Evolutionary conservation across 148 eudicot genomes (phyloP), one percentile per base, ranked within the genome.

Genomic region (Gaultheria prostrata): DNA sequence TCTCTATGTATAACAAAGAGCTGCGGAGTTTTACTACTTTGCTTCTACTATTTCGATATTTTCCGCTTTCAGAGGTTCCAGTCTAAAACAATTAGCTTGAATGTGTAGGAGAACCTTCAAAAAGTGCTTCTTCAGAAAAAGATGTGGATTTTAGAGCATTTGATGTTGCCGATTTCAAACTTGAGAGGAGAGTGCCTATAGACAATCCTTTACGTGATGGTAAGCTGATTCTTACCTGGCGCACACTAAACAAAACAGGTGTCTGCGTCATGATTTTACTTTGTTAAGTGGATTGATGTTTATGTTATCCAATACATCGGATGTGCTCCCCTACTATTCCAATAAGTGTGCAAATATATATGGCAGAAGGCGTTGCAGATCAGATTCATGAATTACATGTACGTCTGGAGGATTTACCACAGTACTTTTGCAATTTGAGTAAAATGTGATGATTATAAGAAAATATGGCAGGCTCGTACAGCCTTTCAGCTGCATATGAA

Each of bases 201-300:
- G 80, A 74, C 50, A 84, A 77, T 86, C 91, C 92, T 84, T 79
- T 86, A 83, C 93, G 95, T 88, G 89, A 88, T 88, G 98, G 98
- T 95, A 84, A 77, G 93, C 87, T 70, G n/a, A 63, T 33, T 85
- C 61, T 80, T 45, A 85, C 56, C 83, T 82, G 65, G 24, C 61
- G 43, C 71, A 35, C 67, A 35, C 67, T 33, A 74, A 76, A 14
- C 26, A 43, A 49, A 28, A 30, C 48, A 39, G 39, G 13, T 30
- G 57, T 46, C 51, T 53, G 59, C 39, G 5, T 39, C 11, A 43
- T 76, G 15, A 0, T 33, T 26, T 54, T 59, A 8, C 74, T 33
- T 17, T 3, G 24, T 59, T 76, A 51, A 39, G 14, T 70, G 82
- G 28, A 48, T 65, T 85, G 5, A 48, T 39, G 65, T 63, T 48